Conservation (phyloP, 371 early-diverging fungal genomes). For the Actinomucor elegans region DNA sequence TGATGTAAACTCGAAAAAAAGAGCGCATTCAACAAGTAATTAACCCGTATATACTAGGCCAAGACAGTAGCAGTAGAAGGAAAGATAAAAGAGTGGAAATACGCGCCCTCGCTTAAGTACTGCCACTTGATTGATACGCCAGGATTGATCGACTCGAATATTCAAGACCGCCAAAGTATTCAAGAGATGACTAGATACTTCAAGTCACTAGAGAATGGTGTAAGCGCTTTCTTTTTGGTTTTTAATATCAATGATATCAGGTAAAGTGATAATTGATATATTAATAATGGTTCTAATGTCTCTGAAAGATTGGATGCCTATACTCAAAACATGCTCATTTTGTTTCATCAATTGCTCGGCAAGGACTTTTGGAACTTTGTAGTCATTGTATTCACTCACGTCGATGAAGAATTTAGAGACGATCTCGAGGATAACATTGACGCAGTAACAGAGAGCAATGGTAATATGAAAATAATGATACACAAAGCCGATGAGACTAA, state of each 20-base stretch:
- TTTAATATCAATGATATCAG: constrained; percentile 57
- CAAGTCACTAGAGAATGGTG: constrained; percentile 56
- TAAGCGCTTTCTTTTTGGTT: constrained; percentile 61
- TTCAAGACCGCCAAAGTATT: constrained; percentile 52
- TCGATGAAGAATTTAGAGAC: constrained; percentile 58
- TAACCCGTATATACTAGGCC: background rate
- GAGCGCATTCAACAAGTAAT: background rate
- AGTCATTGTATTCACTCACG: constrained; percentile 62
- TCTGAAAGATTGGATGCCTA: constrained; percentile 64
- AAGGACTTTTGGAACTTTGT: constrained; percentile 65
- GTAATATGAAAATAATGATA: constrained; percentile 6
- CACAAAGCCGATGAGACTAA: background rate
- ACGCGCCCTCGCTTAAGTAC: constrained; percentile 24
- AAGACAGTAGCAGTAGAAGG: constrained; percentile 30
- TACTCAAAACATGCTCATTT: constrained; percentile 58
- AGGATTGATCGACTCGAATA: constrained; percentile 54
- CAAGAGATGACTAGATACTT: constrained; percentile 59
- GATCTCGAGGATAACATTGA: constrained; percentile 60
- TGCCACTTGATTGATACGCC: constrained; percentile 55
- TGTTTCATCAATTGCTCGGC: constrained; percentile 59
- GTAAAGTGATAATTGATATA: no score
- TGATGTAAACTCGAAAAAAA: constrained; percentile 21
- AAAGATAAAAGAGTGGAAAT: constrained; percentile 37
- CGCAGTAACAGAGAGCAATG: constrained; percentile 49
- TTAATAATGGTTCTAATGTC: no score